Evolutionary conservation across 2,329 filamentous ascomycete species (phyloP), one percentile per base, ranked within the genome.

Genomic region (Aspergillus ochraceoroseus): DNA sequence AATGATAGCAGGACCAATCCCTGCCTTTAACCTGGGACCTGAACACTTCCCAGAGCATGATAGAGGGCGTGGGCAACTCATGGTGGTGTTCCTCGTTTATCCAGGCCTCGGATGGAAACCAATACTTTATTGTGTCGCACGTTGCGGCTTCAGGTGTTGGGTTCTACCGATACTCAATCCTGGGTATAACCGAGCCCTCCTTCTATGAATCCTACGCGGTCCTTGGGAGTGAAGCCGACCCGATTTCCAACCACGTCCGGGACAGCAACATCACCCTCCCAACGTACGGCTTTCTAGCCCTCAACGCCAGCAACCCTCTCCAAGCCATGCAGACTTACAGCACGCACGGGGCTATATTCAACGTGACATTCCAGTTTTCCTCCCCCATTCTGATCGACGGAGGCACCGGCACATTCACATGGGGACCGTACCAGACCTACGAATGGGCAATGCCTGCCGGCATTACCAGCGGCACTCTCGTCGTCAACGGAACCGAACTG

Each of bases 381-480:
- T n/a, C 15, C 15, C 30, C 4, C 5, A 18, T 18, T 5, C 19
- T 32, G 13, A 3, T 35, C 19, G 26, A 35, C 14, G 32, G 22
- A n/a, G 32, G 22, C 5, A 27, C 22, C 12, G 32, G 32, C 5
- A 4, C 8, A 4, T 35, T 35, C 12, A 11, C 9, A 8, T 35
- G 14, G n/a, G 32, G 32, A n/a, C 11, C 11, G 6, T 19, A 9
- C 20, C 5, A 9, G n/a, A 35, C 12, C 3, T 8, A 35, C 12
- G 32, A 35, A 35, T 35, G 20, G 22, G 9, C 32, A n/a, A 12
- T 35, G 19, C 32, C 32, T 4, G 32, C 20, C n/a, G n/a, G 32
- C n/a, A 19, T 13, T 22, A 35, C 32, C 5, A 7, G n/a, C 5
- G 32, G 32, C 7, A 12, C 18, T 13, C 19, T 35, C n/a, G 9